Evolutionary conservation across 768 basidiomycete species (phyloP).

Genomic region (Termitomyces sp.): DNA sequence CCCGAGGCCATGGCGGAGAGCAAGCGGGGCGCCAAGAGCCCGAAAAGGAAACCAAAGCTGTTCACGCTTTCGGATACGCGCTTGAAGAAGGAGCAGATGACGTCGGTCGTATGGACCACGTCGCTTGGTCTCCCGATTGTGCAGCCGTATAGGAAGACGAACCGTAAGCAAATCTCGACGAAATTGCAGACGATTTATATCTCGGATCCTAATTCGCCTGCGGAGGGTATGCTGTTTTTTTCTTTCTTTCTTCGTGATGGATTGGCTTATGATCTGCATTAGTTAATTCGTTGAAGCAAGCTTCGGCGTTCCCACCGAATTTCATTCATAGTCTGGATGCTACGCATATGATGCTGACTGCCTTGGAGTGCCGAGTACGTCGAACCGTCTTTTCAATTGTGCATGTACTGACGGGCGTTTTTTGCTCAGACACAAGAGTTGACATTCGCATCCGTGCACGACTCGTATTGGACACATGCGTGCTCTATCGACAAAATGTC

Average conservation of each 20-base stretch:
- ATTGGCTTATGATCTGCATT: background rate
- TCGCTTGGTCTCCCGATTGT: constrained; percentile 94
- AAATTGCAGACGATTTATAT: constrained; percentile 85
- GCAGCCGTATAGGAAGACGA: constrained; percentile 88
- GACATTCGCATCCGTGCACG: constrained; percentile 94
- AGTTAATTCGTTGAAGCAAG: constrained; percentile 86
- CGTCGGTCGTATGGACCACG: constrained; percentile 94
- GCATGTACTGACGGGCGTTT: background rate
- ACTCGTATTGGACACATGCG: constrained; percentile 99
- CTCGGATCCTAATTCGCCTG: constrained; percentile 74
- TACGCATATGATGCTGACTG: constrained; percentile 98
- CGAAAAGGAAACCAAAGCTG: constrained; percentile 12
- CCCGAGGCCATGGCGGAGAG: constrained; percentile 34
- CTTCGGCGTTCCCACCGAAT: constrained; percentile 97
- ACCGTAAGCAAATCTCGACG: constrained; percentile 82
- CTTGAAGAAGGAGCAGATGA: constrained; percentile 88
- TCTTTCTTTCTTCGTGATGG: background rate
- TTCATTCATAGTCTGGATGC: constrained; percentile 98
- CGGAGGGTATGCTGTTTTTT: constrained; percentile 45
- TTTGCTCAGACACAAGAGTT: constrained; percentile 65
- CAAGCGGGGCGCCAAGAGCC: background rate
- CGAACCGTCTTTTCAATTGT: background rate
- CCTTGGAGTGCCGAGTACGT: constrained; percentile 80
- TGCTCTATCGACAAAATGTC: constrained; percentile 86
- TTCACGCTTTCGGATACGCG: constrained; percentile 28